Conservation (phyloP, 805 yeast genomes). For the Candida maltosa region DNA sequence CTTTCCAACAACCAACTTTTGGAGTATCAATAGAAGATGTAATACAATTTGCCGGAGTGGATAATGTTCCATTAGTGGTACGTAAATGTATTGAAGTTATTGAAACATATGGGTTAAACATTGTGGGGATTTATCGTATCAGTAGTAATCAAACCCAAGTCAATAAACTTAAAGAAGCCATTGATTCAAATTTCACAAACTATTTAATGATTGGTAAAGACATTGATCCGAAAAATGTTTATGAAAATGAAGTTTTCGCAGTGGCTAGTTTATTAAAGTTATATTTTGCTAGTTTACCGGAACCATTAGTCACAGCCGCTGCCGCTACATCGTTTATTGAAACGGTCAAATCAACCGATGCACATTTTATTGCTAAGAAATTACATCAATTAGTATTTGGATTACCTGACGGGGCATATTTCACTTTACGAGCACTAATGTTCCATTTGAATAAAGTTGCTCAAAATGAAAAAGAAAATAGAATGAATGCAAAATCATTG, state of each 20-base stretch:
- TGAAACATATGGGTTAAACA: constrained; percentile 77
- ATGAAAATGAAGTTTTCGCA: constrained; percentile 79
- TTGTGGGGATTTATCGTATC: constrained; percentile 88
- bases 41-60: constrained; percentile 76
- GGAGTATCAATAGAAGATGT: constrained; percentile 80
- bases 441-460: constrained; percentile 82
- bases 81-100: constrained; percentile 83
- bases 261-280: constrained; percentile 86
- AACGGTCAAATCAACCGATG: constrained; percentile 54
- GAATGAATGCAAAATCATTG: constrained; percentile 79
- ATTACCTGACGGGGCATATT: constrained; percentile 91
- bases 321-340: constrained; percentile 61
- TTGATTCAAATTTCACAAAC: constrained; percentile 74
- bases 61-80: constrained; percentile 88
- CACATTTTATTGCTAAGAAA: constrained; percentile 56
- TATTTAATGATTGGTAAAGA: constrained; percentile 40
- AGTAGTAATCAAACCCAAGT: constrained; percentile 77
- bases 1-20: constrained; percentile 49
- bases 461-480: constrained; percentile 56
- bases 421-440: constrained; percentile 79
- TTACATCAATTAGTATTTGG: constrained; percentile 86
- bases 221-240: constrained; percentile 40
- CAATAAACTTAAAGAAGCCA: constrained; percentile 65
- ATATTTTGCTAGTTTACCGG: constrained; percentile 83
- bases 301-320: constrained; percentile 71